A percentile compares a stretch with the other conserved stretches of the same genome.
These are phyloP conservation scores for Aspergillus tamarii DNA, from an alignment of 2,329 filamentous ascomycete genomes.

Conservation along the genomic window DNA sequence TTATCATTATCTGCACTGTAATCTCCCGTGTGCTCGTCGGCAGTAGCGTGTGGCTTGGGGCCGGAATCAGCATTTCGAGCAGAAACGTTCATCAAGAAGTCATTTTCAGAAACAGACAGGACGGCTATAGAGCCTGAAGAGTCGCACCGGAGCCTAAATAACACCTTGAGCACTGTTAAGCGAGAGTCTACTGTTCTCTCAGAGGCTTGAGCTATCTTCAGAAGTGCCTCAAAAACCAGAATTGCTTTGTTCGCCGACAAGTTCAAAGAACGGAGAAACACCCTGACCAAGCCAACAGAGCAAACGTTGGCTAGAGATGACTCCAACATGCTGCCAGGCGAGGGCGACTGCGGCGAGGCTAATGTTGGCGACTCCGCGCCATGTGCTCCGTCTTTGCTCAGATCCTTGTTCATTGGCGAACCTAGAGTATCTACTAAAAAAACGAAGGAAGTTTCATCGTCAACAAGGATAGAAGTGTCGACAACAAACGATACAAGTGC, in stretches of 20 bases:
- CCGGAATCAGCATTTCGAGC: constrained; percentile 64
- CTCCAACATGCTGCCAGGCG: constrained; percentile 34
- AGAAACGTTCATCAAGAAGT: constrained; percentile 71
- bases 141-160: constrained; percentile 83
- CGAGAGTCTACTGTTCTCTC: constrained; percentile 69
- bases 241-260: constrained; percentile 66
- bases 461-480: constrained; percentile 33
- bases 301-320: constrained; percentile 63
- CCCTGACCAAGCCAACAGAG: constrained; percentile 69
- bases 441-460: constrained; percentile 37
- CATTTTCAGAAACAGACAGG: constrained; percentile 69
- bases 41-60: constrained; percentile 44
- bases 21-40: constrained; percentile 46
- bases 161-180: constrained; percentile 72
- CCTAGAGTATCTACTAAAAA: constrained; percentile 37
- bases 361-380: constrained; percentile 46
- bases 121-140: constrained; percentile 77
- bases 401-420: constrained; percentile 40
- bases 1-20: constrained; percentile 43
- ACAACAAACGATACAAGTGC: constrained; percentile 44
- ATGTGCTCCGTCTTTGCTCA: constrained; percentile 31
- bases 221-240: constrained; percentile 63
- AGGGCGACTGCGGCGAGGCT: constrained; percentile 34
- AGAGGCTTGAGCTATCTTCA: constrained; percentile 64
- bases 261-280: constrained; percentile 76